phyloP scores from a whole-genome alignment of 495 filamentous ascomycete genomes.

The Aspergillus heteromorphus region DNA sequence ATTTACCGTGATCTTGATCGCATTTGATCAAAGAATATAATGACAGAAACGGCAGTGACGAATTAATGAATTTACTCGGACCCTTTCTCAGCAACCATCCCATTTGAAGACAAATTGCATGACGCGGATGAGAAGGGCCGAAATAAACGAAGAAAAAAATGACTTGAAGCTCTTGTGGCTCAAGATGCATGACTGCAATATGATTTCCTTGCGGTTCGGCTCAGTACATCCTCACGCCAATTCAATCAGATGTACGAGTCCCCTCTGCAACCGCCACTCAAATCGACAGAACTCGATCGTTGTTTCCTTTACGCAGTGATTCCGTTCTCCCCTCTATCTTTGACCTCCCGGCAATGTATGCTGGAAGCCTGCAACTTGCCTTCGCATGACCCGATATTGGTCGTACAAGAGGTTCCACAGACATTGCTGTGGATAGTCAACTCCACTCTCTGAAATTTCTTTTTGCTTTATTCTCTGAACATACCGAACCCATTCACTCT shows the following conservation, averaged over 20 bases:
- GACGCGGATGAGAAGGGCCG: neutral
- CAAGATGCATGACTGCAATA: neutral
- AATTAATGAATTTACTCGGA: constrained; percentile 27
- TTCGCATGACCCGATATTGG: neutral
- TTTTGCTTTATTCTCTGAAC: constrained; percentile 13
- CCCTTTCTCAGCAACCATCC: neutral
- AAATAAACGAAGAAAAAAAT: constrained; percentile 5
- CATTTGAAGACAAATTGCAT: neutral
- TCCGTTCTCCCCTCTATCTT: constrained; percentile 3
- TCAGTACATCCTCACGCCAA: neutral
- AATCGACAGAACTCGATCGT: constrained; percentile 2
- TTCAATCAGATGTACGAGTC: neutral
- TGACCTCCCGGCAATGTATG: neutral
- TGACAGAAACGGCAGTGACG: constrained; percentile 38
- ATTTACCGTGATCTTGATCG: constrained; percentile 19
- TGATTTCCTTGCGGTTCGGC: neutral
- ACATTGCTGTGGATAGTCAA: neutral
- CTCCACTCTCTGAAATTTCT: constrained; percentile 4
- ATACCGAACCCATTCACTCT: constrained; percentile 4
- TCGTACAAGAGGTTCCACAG: neutral
- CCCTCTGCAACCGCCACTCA: neutral
- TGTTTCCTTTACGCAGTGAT: constrained; percentile 8
- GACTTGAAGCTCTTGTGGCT: neutral
- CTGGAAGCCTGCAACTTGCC: neutral
- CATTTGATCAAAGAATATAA: constrained; percentile 19